Evolutionary conservation across 352 stramenopile genomes (phyloP), one percentile per base, ranked within the genome.

Genomic region (Thalassiosira mediterranea): DNA sequence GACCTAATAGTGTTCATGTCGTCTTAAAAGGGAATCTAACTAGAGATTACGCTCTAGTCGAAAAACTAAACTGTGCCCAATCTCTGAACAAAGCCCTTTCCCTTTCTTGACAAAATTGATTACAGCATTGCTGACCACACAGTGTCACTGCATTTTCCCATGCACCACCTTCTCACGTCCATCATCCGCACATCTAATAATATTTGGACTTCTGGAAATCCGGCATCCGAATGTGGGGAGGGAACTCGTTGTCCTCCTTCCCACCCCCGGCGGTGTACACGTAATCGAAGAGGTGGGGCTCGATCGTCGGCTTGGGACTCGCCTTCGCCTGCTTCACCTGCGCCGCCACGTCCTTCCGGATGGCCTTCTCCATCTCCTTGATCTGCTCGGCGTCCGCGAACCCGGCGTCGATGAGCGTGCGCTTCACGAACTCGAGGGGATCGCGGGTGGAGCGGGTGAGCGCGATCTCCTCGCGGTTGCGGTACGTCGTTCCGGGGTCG

Each of bases 401-500:
- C 69, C 94, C 94, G 57, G 95, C 83, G 76, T 99, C 91, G 44
- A 95, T 95, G 28, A 99, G 89, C 63, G 98, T 96, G 79, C 98
- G 98, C 89, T 99, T 99, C 26, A 99, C 93, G 79, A 96, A 96
- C 88, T 99, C 97, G 81, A 99, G 97, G 49, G 97, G 97, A 90
- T 99, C 98, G 32, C 96, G 94, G 72, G 97, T 98, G 34, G 96
- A 95, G 77, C 97, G 94, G 76, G 99, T 99, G 80, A 98, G 94
- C 76, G 95, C 97, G 85, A 99, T 99, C 90, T 99, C 98, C 69
- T 99, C 98, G 75, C 97, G 95, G 90, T 98, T 99, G 76, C 98
- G 96, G 93, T 99, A 99, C 48, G 97, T 99, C 40, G 98, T 98
- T 63, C 97, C 97, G 10, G 98, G 97, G 91, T 99, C 97, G 51